These are phyloP conservation scores for Cytospora piceicola DNA, from an alignment of 2,329 filamentous ascomycete species.

Conservation along the genomic window DNA sequence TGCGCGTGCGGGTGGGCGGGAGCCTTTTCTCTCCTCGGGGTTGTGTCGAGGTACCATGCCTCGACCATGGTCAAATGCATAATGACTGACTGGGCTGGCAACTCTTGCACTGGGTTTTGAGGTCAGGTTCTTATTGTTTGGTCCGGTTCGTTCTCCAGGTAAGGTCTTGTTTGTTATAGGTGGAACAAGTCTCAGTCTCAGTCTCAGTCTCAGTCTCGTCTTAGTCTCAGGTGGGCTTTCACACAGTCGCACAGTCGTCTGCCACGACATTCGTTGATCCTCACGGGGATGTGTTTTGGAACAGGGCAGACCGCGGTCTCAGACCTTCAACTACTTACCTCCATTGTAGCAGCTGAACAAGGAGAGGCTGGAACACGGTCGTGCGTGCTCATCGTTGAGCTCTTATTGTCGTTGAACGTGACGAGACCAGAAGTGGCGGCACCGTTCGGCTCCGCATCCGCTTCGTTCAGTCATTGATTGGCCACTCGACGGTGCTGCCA, in stretches of 20 bases:
- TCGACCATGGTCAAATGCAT: constrained; percentile 67
- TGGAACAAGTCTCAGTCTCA: constrained; percentile 1
- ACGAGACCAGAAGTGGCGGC: neutral
- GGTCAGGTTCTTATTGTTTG: neutral
- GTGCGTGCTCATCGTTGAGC: neutral
- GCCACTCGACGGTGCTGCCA: neutral
- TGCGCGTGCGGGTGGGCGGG: neutral
- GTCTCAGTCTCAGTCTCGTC: too few relatives aligned
- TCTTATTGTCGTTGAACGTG: neutral
- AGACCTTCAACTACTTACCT: neutral
- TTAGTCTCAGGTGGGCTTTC: too few relatives aligned
- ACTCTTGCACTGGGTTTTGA: neutral
- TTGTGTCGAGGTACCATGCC: constrained; percentile 73
- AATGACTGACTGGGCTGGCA: constrained; percentile 42
- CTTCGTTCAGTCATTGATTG: neutral
- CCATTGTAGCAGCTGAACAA: neutral
- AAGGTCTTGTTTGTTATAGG: neutral
- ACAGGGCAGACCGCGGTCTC: too few relatives aligned
- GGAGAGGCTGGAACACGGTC: neutral
- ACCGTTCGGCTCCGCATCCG: neutral
- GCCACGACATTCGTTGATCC: neutral
- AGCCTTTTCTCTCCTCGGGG: constrained; percentile 58
- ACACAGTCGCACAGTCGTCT: neutral
- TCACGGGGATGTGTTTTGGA: neutral
- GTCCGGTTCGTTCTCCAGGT: neutral